These are phyloP conservation scores for Colletotrichum ledebouriae DNA, from an alignment of 2,329 filamentous ascomycete genomes.

Conservation along the genomic window DNA sequence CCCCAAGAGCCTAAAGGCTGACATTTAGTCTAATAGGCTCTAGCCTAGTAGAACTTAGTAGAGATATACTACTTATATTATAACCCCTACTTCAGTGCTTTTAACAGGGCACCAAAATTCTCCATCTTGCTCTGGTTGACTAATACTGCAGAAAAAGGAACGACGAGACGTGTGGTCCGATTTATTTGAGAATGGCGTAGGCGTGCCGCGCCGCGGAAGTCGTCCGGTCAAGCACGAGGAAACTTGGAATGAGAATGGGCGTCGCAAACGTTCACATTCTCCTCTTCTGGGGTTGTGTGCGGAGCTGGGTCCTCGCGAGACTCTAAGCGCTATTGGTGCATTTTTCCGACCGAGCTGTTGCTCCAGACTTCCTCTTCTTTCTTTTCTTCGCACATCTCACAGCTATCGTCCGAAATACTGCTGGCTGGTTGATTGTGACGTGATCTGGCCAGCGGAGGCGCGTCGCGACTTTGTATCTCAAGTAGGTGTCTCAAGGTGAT, in stretches of 20 bases:
- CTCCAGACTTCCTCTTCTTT: conserved; percentile 20
- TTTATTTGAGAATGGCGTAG: not conserved
- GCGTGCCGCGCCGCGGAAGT: conserved; percentile 31
- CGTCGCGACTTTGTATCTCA: not conserved
- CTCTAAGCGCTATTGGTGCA: conserved; percentile 33
- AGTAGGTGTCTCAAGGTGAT: no score
- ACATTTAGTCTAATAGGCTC: no score
- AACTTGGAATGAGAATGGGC: not conserved
- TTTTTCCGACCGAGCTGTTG: conserved; percentile 25
- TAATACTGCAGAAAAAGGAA: not conserved
- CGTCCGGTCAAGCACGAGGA: conserved; percentile 9
- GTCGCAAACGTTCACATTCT: conserved; percentile 12
- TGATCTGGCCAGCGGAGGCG: not conserved
- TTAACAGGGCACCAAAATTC: no score
- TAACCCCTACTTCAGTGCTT: no score
- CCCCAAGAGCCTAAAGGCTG: no score
- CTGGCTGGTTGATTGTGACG: conserved; percentile 15
- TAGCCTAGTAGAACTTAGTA: no score
- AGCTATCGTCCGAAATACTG: conserved; percentile 21
- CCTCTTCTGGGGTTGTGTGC: conserved; percentile 7
- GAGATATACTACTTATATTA: no score
- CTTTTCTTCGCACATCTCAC: conserved; percentile 11
- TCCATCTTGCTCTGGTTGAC: no score
- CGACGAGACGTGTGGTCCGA: not conserved
- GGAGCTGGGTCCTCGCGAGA: conserved; percentile 37